These are phyloP conservation scores for Phytophthora parvispora DNA, from an alignment of 352 stramenopile species.

Conservation along the genomic window DNA sequence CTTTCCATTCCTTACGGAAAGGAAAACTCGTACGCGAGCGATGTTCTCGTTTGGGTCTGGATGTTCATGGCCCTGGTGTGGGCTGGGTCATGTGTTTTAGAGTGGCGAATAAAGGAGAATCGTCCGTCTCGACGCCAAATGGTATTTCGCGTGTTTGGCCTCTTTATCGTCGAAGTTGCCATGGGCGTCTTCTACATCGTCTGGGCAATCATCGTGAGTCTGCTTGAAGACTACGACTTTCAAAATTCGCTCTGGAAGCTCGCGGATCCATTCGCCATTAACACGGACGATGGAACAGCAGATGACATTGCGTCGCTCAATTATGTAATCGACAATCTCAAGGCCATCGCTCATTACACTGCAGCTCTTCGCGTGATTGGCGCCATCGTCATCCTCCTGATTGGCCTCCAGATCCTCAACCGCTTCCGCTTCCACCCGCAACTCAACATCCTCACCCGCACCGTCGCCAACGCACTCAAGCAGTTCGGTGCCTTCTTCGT, in stretches of 20 bases:
- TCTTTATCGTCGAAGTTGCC: constrained; percentile 21
- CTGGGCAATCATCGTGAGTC: constrained; percentile 45
- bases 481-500: constrained; percentile 66
- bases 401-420: constrained; percentile 52
- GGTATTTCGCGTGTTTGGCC: constrained; percentile 4
- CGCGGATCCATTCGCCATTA: constrained; percentile 8
- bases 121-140: constrained; percentile 13
- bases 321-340: constrained; percentile 43
- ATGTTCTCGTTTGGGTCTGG: constrained; percentile 31
- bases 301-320: constrained; percentile 38
- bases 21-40: constrained; percentile 13
- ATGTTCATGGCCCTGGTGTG: constrained; percentile 6
- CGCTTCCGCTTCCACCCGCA: constrained; percentile 65
- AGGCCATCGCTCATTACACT: constrained; percentile 40
- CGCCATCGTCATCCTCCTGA: constrained; percentile 38
- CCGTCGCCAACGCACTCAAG: constrained; percentile 53
- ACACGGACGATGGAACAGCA: constrained; percentile 8
- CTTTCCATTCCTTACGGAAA: constrained; percentile 37
- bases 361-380: constrained; percentile 43
- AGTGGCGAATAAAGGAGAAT: constrained; percentile 16
- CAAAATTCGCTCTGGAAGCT: constrained; percentile 35
- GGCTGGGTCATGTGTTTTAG: constrained; percentile 2
- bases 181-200: constrained; percentile 47
- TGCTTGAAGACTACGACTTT: constrained; percentile 41
- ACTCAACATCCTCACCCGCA: constrained; percentile 65